Evolutionary conservation across 371 early-diverging fungal genomes (phyloP), one percentile per base, ranked within the genome.

Genomic region (Batkoa obscura): DNA sequence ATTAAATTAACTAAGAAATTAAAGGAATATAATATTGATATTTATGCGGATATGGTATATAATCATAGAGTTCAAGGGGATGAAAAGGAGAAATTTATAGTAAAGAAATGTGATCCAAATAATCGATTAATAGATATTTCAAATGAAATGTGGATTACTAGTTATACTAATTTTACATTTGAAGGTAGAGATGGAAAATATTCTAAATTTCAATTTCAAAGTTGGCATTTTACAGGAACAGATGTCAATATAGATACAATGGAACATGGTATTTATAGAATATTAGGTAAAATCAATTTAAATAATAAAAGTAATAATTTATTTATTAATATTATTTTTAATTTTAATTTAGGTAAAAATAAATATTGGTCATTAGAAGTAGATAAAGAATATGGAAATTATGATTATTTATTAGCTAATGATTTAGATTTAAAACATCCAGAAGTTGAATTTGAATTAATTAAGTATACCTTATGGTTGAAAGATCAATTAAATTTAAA

Each of bases 341-440:
- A n/a, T n/a, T n/a, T n/a, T n/a, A n/a, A n/a, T n/a, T 23, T 23
- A 23, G 68, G 71, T 15, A 58, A 67, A 39, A 61, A 60, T 43
- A 68, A 71, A 59, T 59, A 65, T 58, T 71, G 68, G 62, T 56
- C 71, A 0, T 60, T 67, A 12, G 64, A 71, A 47, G 68, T 71
- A 1, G 66, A 65, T 49, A 47, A 46, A 6, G 71, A 71, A 41
- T 62, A 66, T 5, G 69, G 71, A 47, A 71, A 71, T 58, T 68
- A 67, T 58, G 71, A 71, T 58, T 71, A 67, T 45, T 55, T 71
- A 35, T 64, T 68, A 64, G 65, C 59, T 15, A 60, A 59, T 23
- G 61, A 71, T 50, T 53, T 71, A 38, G 64, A 68, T 45, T 62
- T 63, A 31, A 45, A 52, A 15, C 67, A 68, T 34, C 66, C 68